Evolutionary conservation across 805 yeast genomes (phyloP).

Genomic region (Lachancea sp.): DNA sequence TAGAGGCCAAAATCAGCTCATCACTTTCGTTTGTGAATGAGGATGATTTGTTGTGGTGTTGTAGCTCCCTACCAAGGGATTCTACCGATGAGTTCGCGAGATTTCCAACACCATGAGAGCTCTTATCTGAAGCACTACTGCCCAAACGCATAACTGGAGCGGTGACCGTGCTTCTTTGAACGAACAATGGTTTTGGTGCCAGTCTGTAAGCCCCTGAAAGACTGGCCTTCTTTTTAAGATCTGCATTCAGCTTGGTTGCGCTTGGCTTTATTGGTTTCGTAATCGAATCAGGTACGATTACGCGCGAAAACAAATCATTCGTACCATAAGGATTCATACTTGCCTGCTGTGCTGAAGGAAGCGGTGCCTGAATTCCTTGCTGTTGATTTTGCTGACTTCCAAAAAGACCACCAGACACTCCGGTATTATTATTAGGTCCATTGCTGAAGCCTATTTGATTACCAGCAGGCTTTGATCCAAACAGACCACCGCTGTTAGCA

Average conservation of each 20-base stretch:
- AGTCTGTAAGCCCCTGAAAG: conserved; percentile 54
- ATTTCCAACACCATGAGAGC: neutral
- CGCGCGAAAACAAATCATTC: conserved; percentile 54
- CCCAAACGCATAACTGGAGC: conserved; percentile 7
- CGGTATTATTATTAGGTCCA: conserved; percentile 10
- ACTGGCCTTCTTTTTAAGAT: conserved; percentile 53
- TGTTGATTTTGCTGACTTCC: conserved; percentile 29
- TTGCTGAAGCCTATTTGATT: conserved; percentile 10
- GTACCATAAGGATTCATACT: conserved; percentile 66
- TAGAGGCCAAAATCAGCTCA: conserved; percentile 21
- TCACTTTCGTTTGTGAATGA: conserved; percentile 14
- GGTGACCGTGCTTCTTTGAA: conserved; percentile 12
- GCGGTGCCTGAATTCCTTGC: conserved; percentile 22
- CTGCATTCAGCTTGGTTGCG: conserved; percentile 41
- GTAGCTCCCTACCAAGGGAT: conserved; percentile 15
- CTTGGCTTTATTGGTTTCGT: conserved; percentile 39
- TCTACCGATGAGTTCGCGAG: conserved; percentile 11
- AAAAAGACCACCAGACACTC: conserved; percentile 39
- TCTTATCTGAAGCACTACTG: neutral
- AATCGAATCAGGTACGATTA: conserved; percentile 33
- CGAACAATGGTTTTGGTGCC: conserved; percentile 56
- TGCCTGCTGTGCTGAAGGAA: conserved; percentile 30
- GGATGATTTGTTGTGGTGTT: conserved; percentile 8
- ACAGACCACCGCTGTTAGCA: conserved; percentile 34
- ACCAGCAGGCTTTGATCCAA: conserved; percentile 32